phyloP scores from a whole-genome alignment of 2,329 filamentous ascomycete genomes.

The Basipetospora chlamydospora region DNA sequence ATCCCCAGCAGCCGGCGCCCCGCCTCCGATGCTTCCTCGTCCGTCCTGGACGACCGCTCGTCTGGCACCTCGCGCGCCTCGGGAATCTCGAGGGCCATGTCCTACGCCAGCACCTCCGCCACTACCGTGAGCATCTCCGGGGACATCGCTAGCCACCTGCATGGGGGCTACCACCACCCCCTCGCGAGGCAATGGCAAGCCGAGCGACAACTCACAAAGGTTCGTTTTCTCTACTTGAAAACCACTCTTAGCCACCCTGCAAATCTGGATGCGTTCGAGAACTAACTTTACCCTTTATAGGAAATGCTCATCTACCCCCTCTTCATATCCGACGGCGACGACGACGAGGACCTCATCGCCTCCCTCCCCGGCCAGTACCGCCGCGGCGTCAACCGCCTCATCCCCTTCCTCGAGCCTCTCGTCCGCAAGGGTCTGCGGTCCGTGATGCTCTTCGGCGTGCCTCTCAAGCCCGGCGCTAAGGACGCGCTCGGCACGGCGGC shows the following conservation, averaged over 20 bases:
- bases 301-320: conserved; percentile 98
- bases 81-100: conserved; percentile 48
- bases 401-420: conserved; percentile 73
- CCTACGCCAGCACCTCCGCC: conserved; percentile 50
- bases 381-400: conserved; percentile 71
- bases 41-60: conserved; percentile 43
- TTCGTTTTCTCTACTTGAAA: conserved; percentile 26
- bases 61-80: conserved; percentile 47
- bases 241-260: neutral
- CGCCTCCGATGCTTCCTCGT: conserved; percentile 29
- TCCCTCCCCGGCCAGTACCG: conserved; percentile 85
- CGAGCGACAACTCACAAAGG: conserved; percentile 75
- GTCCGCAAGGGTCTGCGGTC: conserved; percentile 81
- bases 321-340: conserved; percentile 86
- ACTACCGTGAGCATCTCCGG: conserved; percentile 56
- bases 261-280: conserved; percentile 1
- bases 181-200: conserved; percentile 70
- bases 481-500: conserved; percentile 84
- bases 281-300: conserved; percentile 26
- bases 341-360: conserved; percentile 81
- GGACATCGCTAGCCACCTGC: conserved; percentile 71
- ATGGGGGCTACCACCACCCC: conserved; percentile 71
- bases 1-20: conserved; percentile 27
- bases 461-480: conserved; percentile 65
- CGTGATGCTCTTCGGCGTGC: conserved; percentile 92